These are phyloP conservation scores for Paratinospora sagittata DNA, from an alignment of 164 flowering plant genomes.

Conservation along the genomic window DNA sequence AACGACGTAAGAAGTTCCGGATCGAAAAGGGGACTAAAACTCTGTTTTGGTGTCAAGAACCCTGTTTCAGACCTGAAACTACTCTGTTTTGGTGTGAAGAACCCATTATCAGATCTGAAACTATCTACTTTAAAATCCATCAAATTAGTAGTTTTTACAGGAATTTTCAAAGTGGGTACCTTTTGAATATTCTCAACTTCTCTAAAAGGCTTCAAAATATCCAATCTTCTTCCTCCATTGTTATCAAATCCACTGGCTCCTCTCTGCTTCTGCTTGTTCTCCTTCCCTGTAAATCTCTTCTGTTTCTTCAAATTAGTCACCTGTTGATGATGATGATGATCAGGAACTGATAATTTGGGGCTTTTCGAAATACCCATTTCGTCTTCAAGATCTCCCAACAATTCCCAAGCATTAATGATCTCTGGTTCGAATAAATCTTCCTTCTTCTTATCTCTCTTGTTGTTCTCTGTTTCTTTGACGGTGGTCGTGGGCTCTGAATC, in stretches of 20 bases:
- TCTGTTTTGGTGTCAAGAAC: conserved; percentile 33
- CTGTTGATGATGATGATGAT: conserved; percentile 37
- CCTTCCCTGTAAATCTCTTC: conserved; percentile 61
- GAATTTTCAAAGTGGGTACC: conserved; percentile 27
- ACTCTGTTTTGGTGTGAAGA: no score
- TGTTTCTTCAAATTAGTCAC: conserved; percentile 43
- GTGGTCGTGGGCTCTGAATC: conserved; percentile 37
- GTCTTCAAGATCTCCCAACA: conserved; percentile 82
- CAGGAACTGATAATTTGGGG: conserved; percentile 35
- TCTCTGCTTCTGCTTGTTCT: conserved; percentile 51
- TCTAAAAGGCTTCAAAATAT: conserved; percentile 34
- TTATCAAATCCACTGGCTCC: conserved; percentile 8
- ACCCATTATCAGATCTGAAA: conserved; percentile 24
- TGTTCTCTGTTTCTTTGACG: conserved; percentile 16
- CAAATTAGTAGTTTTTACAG: conserved; percentile 9
- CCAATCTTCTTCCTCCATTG: conserved; percentile 13
- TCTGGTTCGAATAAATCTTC: conserved; percentile 35
- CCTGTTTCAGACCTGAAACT: no score
- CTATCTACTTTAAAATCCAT: conserved; percentile 21
- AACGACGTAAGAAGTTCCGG: conserved; percentile 57
- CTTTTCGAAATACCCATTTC: conserved; percentile 34
- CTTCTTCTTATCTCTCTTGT: conserved; percentile 8
- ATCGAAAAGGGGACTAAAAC: conserved; percentile 67
- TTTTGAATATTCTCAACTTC: conserved; percentile 30
- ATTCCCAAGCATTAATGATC: conserved; percentile 82